These are phyloP conservation scores for Colletotrichum falcatum DNA, from an alignment of 2,329 filamentous ascomycete species.

Conservation along the genomic window DNA sequence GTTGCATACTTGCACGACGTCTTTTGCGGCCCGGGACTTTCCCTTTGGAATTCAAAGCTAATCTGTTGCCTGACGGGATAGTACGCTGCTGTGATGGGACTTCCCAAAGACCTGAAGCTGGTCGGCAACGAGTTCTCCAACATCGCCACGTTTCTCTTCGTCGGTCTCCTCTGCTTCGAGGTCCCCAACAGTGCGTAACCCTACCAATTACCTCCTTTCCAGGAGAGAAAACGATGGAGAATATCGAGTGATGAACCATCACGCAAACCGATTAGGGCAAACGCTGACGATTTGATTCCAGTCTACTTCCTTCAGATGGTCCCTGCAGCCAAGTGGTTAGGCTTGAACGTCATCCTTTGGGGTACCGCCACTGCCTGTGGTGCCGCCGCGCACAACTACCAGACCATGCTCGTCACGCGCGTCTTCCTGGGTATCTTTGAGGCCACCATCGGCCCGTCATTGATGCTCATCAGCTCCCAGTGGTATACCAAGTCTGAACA, in stretches of 20 bases:
- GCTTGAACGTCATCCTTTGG: slow-evolving; percentile 69
- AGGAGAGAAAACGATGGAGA: neutral
- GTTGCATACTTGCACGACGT: neutral
- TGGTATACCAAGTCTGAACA: slow-evolving; percentile 70
- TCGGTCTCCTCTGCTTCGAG: slow-evolving; percentile 70
- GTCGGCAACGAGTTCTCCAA: slow-evolving; percentile 72
- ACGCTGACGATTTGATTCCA: slow-evolving; percentile 41
- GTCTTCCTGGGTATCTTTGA: slow-evolving; percentile 72
- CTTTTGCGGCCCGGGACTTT: neutral
- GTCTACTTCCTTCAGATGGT: slow-evolving; percentile 70
- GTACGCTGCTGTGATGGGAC: slow-evolving; percentile 76
- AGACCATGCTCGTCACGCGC: slow-evolving; percentile 64
- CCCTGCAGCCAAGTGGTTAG: slow-evolving; percentile 72
- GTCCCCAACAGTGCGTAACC: slow-evolving; percentile 64
- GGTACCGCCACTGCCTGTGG: slow-evolving; percentile 66
- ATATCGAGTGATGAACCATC: neutral
- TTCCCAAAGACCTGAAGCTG: slow-evolving; percentile 66
- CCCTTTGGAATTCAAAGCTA: neutral
- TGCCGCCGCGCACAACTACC: slow-evolving; percentile 65
- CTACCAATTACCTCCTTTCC: slow-evolving; percentile 40
- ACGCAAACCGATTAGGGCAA: neutral
- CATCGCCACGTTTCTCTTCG: slow-evolving; percentile 71
- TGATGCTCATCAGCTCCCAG: slow-evolving; percentile 71
- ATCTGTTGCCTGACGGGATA: slow-evolving; percentile 47
- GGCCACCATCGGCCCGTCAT: slow-evolving; percentile 68